A percentile compares a stretch with the other conserved stretches of the same genome.
These are phyloP conservation scores for Linum tenue DNA, from an alignment of 345 rosid species.

Conservation along the genomic window DNA sequence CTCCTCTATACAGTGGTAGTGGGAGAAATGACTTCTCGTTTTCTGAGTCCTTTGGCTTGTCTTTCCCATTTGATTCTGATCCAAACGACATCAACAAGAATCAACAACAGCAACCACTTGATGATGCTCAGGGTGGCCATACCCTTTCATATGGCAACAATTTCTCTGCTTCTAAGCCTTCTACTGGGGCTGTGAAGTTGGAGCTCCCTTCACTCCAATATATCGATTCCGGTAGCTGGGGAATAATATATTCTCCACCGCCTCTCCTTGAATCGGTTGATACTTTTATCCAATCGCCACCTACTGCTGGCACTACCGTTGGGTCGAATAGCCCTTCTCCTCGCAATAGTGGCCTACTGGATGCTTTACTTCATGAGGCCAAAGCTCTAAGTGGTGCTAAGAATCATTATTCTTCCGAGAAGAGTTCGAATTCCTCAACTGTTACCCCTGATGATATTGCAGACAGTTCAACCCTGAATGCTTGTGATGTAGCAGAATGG, in stretches of 20 bases:
- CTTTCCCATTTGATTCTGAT: conserved; percentile 51
- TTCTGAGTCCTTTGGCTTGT: conserved; percentile 34
- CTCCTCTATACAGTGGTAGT: conserved; percentile 34
- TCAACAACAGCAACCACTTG: conserved; percentile 39
- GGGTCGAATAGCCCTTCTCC: conserved; percentile 54
- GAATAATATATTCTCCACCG: conserved; percentile 45
- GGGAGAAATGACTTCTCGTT: conserved; percentile 43
- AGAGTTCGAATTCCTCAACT: conserved; percentile 54
- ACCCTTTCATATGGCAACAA: conserved; percentile 63
- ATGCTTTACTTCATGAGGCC: conserved; percentile 79
- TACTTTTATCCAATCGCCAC: conserved; percentile 75
- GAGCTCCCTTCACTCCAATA: conserved; percentile 99
- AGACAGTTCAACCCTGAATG: conserved; percentile 38
- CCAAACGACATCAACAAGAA: conserved; percentile 35
- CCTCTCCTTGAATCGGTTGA: conserved; percentile 63
- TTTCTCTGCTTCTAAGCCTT: conserved; percentile 80
- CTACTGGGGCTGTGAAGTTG: conserved; percentile 77
- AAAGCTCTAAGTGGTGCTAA: conserved; percentile 55
- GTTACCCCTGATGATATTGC: conserved; percentile 44
- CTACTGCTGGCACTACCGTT: conserved; percentile 29
- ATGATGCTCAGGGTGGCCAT: conserved; percentile 60
- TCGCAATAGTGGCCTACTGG: conserved; percentile 77
- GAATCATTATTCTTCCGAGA: conserved; percentile 52
- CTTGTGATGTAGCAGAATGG: conserved; percentile 46
- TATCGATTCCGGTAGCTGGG: conserved; percentile 46